A percentile compares a stretch with the other conserved stretches of the same genome.
Conservation (phyloP, 768 basidiomycete genomes). For the Asterophora parasitica region DNA sequence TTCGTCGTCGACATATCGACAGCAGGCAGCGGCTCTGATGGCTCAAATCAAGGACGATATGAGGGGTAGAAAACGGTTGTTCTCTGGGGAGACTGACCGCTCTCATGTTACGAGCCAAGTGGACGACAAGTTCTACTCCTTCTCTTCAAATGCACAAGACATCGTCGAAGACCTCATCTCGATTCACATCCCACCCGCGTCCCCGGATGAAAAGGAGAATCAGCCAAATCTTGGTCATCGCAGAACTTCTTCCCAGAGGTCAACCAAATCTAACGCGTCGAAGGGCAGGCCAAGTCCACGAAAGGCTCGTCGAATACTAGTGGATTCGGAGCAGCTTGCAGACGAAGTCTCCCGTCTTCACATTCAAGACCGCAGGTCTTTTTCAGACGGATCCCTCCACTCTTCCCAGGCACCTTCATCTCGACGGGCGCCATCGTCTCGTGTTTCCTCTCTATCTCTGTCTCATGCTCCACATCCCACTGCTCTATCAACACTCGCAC, state of each 20-base stretch:
- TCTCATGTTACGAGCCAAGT: conserved; percentile 36
- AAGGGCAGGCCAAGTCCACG: conserved; percentile 37
- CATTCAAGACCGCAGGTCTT: conserved; percentile 31
- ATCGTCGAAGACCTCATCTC: conserved; percentile 3
- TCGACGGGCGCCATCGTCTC: conserved; percentile 13
- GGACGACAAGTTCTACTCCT: conserved; percentile 25
- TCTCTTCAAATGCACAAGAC: conserved; percentile 14
- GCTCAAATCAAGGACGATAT: conserved; percentile 80
- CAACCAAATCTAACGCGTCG: conserved; percentile 12
- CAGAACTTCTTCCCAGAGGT: conserved; percentile 20
- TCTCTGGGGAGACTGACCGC: conserved; percentile 60
- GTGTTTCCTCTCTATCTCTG: conserved; percentile 25
- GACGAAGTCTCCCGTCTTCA: conserved; percentile 42
- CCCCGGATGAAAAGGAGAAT: conserved; percentile 27
- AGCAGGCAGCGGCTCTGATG: conserved; percentile 78
- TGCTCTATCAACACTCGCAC: conserved; percentile 24
- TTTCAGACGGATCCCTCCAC: conserved; percentile 13
- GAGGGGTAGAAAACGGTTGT: conserved; percentile 67
- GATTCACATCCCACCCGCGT: conserved; percentile 2
- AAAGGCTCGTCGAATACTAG: conserved; percentile 32
- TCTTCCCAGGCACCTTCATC: conserved; percentile 17
- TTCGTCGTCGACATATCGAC: conserved; percentile 65
- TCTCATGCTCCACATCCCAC: conserved; percentile 17
- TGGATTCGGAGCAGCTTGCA: conserved; percentile 34
- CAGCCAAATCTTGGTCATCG: conserved; percentile 25